Percentiles rank a stretch among this genome's conserved stretches.
Evolutionary conservation across 2,329 filamentous ascomycete species (phyloP).

Genomic region (Sporothrix mexicana): DNA sequence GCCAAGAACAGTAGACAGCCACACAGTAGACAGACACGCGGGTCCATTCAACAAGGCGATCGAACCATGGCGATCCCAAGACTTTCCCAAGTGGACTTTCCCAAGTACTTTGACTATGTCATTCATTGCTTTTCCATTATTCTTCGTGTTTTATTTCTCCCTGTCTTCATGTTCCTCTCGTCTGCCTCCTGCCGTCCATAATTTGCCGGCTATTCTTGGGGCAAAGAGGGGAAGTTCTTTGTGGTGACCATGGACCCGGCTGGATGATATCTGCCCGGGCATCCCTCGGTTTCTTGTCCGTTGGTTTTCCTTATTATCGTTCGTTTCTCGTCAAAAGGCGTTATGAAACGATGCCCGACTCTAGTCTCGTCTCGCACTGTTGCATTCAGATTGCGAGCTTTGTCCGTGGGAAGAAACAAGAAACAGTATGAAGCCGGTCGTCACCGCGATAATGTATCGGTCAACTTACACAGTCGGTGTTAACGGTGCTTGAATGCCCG

Average conservation of each 20-base stretch:
- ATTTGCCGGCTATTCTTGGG: slow-evolving; percentile 20
- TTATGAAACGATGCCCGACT: background rate
- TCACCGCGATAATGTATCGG: background rate
- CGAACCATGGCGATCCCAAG: no score
- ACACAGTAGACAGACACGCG: no score
- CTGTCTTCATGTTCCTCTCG: background rate
- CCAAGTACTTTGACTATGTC: no score
- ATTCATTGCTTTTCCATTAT: background rate
- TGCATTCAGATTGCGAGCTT: slow-evolving; percentile 15
- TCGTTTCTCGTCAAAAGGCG: background rate
- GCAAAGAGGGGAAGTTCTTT: slow-evolving; percentile 9
- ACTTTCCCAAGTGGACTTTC: no score
- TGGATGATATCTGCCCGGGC: slow-evolving; percentile 4
- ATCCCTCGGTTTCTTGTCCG: background rate
- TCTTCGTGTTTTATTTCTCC: background rate
- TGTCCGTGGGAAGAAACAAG: background rate
- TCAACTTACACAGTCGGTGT: slow-evolving; percentile 4
- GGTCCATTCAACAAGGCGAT: no score
- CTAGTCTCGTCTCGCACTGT: background rate
- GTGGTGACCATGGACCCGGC: background rate
- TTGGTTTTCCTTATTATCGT: background rate
- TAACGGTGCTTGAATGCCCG: slow-evolving; percentile 1
- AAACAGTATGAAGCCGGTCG: background rate
- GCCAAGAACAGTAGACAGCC: no score
- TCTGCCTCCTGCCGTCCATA: background rate